Base-by-base conservation (phyloP, 805 yeast genomes). In the Saccharomyces eubayanus region DNA sequence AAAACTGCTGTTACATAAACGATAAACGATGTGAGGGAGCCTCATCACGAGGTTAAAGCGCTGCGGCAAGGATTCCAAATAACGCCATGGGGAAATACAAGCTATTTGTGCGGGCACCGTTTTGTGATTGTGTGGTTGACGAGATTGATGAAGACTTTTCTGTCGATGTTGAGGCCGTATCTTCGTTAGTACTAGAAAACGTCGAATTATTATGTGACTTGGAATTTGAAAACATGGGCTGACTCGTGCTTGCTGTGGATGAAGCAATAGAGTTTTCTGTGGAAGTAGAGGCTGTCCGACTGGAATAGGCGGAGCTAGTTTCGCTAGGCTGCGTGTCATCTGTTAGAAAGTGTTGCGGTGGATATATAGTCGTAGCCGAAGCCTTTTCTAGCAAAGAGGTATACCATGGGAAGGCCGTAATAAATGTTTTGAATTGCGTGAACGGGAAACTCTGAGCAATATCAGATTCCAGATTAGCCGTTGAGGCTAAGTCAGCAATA, bases 401-500 rank as follows among this genome's bases (percentile, higher is more conserved):
- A 50, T 67, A 68, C 71, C 71, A 67, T 29, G 71, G 70, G 47
- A 66, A 66, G 5, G 56, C 55, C 1, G 74, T 66, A 28, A 70
- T 64, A 60, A 73, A 66, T 5, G 74, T 70, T 36, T 62, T 58
- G 53, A 74, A 72, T 5, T 70, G 72, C 2, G 60, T 53, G 40
- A 73, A 73, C 14, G 77, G 76, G 57, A 73, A 72, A 10, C 60
- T 55, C 24, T 51, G 51, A 12, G 67, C 57, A 30, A 73, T 59
- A 49, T 63, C 71, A 5, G 58, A 48, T 51, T 59, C 50, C 21
- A 72, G 49, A 31, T 63, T 61, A 1, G 60, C 57, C 8, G 66
- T 66, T 3, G 63, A 60, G 9, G 62, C 55, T 4, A 70, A 51
- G 1, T 62, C 56, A 3, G 63, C 69, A 16, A 72, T 31, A 30